Evolutionary conservation across 2,329 filamentous ascomycete genomes (phyloP), one percentile per base, ranked within the genome.

Genomic region (Allantophomopsis lycopodina): DNA sequence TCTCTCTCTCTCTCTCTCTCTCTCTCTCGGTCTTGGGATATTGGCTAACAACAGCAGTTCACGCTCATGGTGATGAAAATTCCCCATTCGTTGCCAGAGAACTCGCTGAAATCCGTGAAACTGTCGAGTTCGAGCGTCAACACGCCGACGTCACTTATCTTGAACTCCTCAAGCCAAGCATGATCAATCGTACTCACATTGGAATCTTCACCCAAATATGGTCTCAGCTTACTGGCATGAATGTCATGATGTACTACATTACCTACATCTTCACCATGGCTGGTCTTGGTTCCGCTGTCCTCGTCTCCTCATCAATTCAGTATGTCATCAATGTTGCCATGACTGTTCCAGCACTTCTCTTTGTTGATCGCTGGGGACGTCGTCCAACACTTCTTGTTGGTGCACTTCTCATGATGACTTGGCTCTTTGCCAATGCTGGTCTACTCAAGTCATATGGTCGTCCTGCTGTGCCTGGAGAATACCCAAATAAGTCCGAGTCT

Each of bases 251-350:
- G 74, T 34, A 38, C 13, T 38, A 38, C 14, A 35, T 36, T 17
- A 35, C 38, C 10, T 83, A 82, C 46, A 71, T 84, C 42, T 83
- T 84, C 55, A 66, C 66, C 10, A 85, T 85, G 80, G 78, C 79
- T 13, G 79, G 79, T 8, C 62, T 80, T 8, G 69, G 68, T 3
- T 64, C 73, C 48, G 68, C 66, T 39, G 69, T 75, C 31, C 66
- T 85, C 7, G 58, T 83, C 35, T 70, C 79, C 7, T 80, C 76
- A 14, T 75, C 72, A 8, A 83, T 84, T 45, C 76, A 83, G 52
- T 84, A 83, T 55, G 68, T 87, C 49, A 84, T 89, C 64, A 88
- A 88, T 56, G 83, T 89, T 2, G 44, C 78, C 39, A 83, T 85
- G 76, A 89, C 84, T 0, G 56, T 88, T 3, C 80, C 82, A 0